Evolutionary conservation across 305 asterid genomes (phyloP), one percentile per base, ranked within the genome.

Genomic region (Petunia hybrid): DNA sequence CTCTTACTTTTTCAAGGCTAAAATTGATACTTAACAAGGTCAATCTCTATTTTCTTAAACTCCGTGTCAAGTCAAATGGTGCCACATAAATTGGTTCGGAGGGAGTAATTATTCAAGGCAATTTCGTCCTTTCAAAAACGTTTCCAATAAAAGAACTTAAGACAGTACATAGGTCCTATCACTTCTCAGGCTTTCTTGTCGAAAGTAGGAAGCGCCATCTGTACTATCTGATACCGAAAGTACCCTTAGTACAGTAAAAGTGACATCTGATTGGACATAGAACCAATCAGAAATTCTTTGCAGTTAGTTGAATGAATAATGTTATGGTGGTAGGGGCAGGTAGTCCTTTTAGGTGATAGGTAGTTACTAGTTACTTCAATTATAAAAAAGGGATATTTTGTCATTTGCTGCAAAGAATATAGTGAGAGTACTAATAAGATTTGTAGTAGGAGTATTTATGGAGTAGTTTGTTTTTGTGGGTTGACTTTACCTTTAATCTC

Each of bases 361-460:
- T 6, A 51, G 55, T 70, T 22, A 31, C 62, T 48, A 73, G 78
- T 51, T 48, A 73, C 78, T 73, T 73, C 78, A 73, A 73, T 73
- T 51, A 73, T 73, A 51, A 73, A 73, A 71, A 73, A 73, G 78
- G 63, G 36, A 3, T 12, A 73, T 73, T 73, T 73, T 73, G 78
- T 73, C 78, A 73, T 73, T 48, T 73, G 78, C 36, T 73, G 63
- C 46, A 73, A 73, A 71, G 62, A 73, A 48, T 48, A 48, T 48
- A 71, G 48, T 43, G 3, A 48, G 61, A 4, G 77, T 6, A 41
- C 8, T 46, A 31, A 6, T 22, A 22, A 48, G 6, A 35, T 46
- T 71, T 71, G 1, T 35, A 31, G 46, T 10, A 22, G 31, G 31
- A 22, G 31, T 22, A 22, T 22, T 22, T 22, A 22, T 22, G 31